Conservation (phyloP, 306 rosid genomes). For the Lathyrus aphaca region DNA sequence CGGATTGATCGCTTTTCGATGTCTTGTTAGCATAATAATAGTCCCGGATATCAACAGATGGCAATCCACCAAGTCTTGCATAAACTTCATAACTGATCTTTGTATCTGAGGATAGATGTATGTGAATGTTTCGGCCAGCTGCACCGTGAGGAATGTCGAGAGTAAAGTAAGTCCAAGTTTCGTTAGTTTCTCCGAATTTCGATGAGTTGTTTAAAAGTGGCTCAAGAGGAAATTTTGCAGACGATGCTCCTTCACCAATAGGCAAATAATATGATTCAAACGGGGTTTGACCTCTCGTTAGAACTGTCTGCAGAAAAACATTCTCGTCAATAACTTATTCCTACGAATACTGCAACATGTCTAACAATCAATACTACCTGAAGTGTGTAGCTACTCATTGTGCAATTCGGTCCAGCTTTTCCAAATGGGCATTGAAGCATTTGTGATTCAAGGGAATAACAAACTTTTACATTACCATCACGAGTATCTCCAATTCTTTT, state of each 20-base stretch:
- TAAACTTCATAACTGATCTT: constrained; percentile 71
- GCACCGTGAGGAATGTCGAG: constrained; percentile 86
- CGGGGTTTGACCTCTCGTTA: constrained; percentile 58
- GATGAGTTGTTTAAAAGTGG: constrained; percentile 64
- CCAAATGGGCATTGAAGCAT: constrained; percentile 76
- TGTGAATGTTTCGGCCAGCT: constrained; percentile 82
- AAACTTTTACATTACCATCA: constrained; percentile 50
- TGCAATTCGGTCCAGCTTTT: constrained; percentile 84
- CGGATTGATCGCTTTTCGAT: constrained; percentile 66
- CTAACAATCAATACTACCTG: constrained; percentile 62
- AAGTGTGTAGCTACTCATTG: constrained; percentile 63
- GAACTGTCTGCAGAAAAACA: constrained; percentile 84
- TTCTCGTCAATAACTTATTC: constrained; percentile 53
- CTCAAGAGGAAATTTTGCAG: constrained; percentile 80
- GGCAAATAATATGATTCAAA: constrained; percentile 92
- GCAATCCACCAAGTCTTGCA: constrained; percentile 89
- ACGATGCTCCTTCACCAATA: constrained; percentile 52
- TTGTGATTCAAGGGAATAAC: constrained; percentile 73
- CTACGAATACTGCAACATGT: constrained; percentile 29
- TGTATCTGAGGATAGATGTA: constrained; percentile 58
- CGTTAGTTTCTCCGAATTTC: constrained; percentile 44
- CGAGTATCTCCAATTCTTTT: constrained; percentile 52
- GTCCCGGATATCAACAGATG: constrained; percentile 77
- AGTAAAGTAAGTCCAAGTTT: constrained; percentile 77
- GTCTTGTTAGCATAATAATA: constrained; percentile 84